Percentiles rank a stretch among this genome's conserved stretches.
phyloP scores from a whole-genome alignment of 768 basidiomycete genomes.

The Tricholoma saponaceum region DNA sequence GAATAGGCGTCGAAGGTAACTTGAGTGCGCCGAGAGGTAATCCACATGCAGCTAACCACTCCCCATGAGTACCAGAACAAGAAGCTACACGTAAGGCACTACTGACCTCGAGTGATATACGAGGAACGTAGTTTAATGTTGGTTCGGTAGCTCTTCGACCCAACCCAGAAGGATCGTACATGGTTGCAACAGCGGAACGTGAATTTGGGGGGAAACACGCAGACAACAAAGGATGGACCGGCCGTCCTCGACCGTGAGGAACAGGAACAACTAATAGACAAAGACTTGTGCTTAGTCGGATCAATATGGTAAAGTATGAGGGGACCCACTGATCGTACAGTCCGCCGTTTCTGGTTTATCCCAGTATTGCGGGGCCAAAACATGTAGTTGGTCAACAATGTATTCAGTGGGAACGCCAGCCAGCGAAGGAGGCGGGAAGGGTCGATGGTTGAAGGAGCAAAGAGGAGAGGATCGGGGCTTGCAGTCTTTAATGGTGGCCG shows the following conservation, averaged over 20 bases:
- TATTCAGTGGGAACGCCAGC: slow-evolving; percentile 67
- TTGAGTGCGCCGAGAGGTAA: slow-evolving; percentile 80
- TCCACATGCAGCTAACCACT: slow-evolving; percentile 66
- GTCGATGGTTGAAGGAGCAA: slow-evolving; percentile 48
- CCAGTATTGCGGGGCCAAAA: slow-evolving; percentile 68
- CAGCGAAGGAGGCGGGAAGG: slow-evolving; percentile 62
- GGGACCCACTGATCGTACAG: slow-evolving; percentile 65
- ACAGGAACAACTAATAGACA: slow-evolving; percentile 43
- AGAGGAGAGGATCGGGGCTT: slow-evolving; percentile 21
- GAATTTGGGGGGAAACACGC: slow-evolving; percentile 27
- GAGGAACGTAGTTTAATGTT: slow-evolving; percentile 43
- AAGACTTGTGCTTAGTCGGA: slow-evolving; percentile 4
- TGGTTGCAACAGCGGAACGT: slow-evolving; percentile 25
- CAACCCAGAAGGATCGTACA: slow-evolving; percentile 38
- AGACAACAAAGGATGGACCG: slow-evolving; percentile 24
- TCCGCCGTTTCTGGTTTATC: slow-evolving; percentile 72
- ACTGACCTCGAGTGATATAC: slow-evolving; percentile 60
- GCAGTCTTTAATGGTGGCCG: slow-evolving; percentile 25
- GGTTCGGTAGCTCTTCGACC: slow-evolving; percentile 53
- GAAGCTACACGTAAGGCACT: neutral
- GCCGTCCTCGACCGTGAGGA: slow-evolving; percentile 35
- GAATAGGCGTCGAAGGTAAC: slow-evolving; percentile 66
- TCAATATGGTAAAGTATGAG: neutral
- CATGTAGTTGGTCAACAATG: slow-evolving; percentile 65
- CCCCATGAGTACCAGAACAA: slow-evolving; percentile 5